Evolutionary conservation across 768 basidiomycete species (phyloP), one percentile per base, ranked within the genome.

Genomic region (Coprinopsis marcescibilis): DNA sequence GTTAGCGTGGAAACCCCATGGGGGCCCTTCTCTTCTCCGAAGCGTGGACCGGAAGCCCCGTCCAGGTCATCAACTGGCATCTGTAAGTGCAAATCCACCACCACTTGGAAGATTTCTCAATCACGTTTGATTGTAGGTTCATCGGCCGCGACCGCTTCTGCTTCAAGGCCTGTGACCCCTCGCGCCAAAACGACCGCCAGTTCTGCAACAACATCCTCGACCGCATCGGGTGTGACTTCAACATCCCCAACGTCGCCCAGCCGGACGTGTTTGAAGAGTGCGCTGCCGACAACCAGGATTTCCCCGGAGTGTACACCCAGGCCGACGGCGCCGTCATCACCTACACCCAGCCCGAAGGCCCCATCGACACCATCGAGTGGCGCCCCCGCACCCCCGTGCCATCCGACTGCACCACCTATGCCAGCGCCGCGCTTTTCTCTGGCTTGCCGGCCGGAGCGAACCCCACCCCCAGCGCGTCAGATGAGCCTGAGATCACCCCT

Each of bases 1-100:
- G 54, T 85, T 85, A 83, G 48, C 77, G 83, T 53, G 89, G 88
- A 14, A 91, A 88, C 65, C 84, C 85, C 2, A 71, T 85, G 30
- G 87, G 88, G 54, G 83, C 77, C 33, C 58, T 89, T 19, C 42
- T 87, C 23, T 89, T 76, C 66, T 77, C 82, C 1, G 80, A 69
- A 46, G 71, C 66, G 10, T 83, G 71, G 57, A 67, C 62, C 26
- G 65, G 72, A 20, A 60, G 66, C 0, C 72, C 65, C 58, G 54
- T 65, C 5, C 87, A 89, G 57, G 71, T 80, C 17, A 67, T 69
- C 21, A 77, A 86, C 56, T 89, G 86, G 85, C 75, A 76, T 62
- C 83, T 85, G 60, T n/a, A n/a, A n/a, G n/a, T n/a, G n/a, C n/a
- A n/a, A n/a, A n/a, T n/a, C n/a, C n/a, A n/a, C n/a, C n/a, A n/a